These are phyloP conservation scores for Desmodesmus armatus DNA, from an alignment of 139 green algal genomes.

Conservation along the genomic window DNA sequence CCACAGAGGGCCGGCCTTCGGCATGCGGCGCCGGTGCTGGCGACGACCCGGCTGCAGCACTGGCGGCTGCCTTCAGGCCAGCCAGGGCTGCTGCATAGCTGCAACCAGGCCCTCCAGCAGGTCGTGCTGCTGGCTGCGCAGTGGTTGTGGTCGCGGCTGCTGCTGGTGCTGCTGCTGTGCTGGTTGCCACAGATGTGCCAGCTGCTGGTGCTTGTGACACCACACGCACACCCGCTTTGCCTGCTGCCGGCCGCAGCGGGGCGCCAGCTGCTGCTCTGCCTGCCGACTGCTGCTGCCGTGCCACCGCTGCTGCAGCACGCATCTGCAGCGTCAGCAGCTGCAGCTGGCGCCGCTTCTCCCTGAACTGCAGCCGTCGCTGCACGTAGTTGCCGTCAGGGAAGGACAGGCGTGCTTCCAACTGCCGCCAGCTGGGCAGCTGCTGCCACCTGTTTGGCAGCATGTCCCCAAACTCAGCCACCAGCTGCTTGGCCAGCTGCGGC, in stretches of 20 bases:
- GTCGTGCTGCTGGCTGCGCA: not conserved
- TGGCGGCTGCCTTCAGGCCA: not conserved
- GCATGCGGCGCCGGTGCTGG: no score
- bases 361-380: conserved; percentile 32
- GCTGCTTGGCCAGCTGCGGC: conserved; percentile 18
- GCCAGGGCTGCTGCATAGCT: conserved; percentile 33
- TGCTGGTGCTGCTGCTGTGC: not conserved
- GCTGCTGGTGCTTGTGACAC: not conserved
- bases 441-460: conserved; percentile 43
- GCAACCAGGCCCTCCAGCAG: not conserved
- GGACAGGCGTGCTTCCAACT: conserved; percentile 42
- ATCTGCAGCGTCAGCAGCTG: conserved; percentile 45
- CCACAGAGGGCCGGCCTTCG: no score
- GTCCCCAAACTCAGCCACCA: conserved; percentile 37
- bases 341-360: conserved; percentile 39
- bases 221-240: not conserved
- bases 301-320: not conserved
- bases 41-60: no score
- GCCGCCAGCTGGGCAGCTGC: conserved; percentile 41
- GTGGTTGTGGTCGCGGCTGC: not conserved
- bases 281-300: not conserved
- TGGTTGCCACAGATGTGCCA: not conserved
- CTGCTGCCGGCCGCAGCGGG: not conserved
- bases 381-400: conserved; percentile 46
- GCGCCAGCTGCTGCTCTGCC: not conserved